Evolutionary conservation across 2,329 filamentous ascomycete species (phyloP), one percentile per base, ranked within the genome.

Genomic region (Leptographium lundbergii): DNA sequence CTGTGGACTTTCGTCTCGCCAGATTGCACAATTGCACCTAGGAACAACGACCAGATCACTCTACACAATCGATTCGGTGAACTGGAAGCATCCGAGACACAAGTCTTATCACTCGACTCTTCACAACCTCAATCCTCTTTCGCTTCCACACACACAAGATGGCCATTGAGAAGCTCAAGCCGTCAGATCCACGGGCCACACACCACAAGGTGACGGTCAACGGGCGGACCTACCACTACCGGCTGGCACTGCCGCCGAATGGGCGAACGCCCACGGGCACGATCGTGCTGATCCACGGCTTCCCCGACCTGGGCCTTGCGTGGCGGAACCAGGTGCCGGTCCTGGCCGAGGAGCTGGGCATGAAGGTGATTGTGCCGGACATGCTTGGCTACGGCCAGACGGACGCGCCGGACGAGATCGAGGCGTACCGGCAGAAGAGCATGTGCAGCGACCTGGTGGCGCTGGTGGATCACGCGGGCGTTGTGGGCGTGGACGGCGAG

Each of bases 261-360:
- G 68, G 70, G 52, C 68, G 72, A 58, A 56, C 64, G n/a, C 13
- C 47, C n/a, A 66, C 60, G 42, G 63, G 60, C 56, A 72, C 70
- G 22, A 63, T 68, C 48, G 57, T 72, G 10, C 73, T 80, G 13
- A 61, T 88, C 67, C 87, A 91, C 71, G 91, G 91, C 64, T 95
- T 86, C 73, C 91, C 91, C 0, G 91, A 96, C 72, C 73, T 94
- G 22, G 82, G 83, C 10, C 84, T 91, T 68, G 90, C 87, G 68
- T 97, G 92, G 92, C 86, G 91, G 62, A 86, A 89, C 72, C 91
- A 96, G 72, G 87, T 96, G 61, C 91, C 91, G 0, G 73, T 83
- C 65, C 79, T 97, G 25, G 72, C 87, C 39, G 79, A 84, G 4
- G 78, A 84, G 6, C 76, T 89, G 59, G 87, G 86, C 25, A 81